Evolutionary conservation across 2,329 filamentous ascomycete species (phyloP).

Genomic region (Paecilomyces variotii): DNA sequence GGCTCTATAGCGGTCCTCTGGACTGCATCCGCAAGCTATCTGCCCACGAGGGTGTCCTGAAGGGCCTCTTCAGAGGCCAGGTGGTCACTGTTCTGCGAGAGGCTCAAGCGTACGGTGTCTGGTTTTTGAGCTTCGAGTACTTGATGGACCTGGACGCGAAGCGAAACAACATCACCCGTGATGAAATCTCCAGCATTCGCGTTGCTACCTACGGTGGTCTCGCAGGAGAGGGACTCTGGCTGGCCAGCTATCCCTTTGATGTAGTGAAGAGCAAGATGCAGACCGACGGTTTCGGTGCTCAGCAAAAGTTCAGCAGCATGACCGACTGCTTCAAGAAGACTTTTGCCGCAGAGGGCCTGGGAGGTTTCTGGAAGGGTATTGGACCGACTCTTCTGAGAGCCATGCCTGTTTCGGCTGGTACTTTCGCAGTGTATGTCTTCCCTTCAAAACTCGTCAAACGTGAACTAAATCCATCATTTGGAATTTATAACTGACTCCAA

Average conservation of each 20-base stretch:
- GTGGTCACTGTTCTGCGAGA: conserved; percentile 81
- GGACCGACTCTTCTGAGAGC: conserved; percentile 84
- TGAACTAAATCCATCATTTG: neutral
- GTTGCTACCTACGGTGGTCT: conserved; percentile 87
- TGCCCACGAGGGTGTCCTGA: conserved; percentile 57
- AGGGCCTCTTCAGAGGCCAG: conserved; percentile 78
- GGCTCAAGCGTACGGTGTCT: conserved; percentile 88
- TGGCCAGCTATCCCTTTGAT: conserved; percentile 89
- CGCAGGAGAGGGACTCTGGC: conserved; percentile 89
- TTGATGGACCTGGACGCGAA: conserved; percentile 85
- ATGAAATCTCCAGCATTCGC: conserved; percentile 74
- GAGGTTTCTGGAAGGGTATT: conserved; percentile 92
- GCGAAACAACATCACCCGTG: conserved; percentile 66
- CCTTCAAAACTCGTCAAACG: conserved; percentile 5
- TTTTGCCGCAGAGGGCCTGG: conserved; percentile 64
- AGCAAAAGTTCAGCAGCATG: conserved; percentile 72
- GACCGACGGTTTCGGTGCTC: conserved; percentile 76
- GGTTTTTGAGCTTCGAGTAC: conserved; percentile 94
- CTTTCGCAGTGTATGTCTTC: conserved; percentile 65
- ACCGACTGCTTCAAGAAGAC: conserved; percentile 82
- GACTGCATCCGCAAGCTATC: conserved; percentile 86
- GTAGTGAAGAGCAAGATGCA: conserved; percentile 99
- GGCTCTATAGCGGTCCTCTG: conserved; percentile 73
- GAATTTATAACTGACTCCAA: conserved; percentile 6
- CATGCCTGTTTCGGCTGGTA: conserved; percentile 97